phyloP scores from a whole-genome alignment of 1,284 basidiomycete genomes.

The Apiotrichum sp. region DNA sequence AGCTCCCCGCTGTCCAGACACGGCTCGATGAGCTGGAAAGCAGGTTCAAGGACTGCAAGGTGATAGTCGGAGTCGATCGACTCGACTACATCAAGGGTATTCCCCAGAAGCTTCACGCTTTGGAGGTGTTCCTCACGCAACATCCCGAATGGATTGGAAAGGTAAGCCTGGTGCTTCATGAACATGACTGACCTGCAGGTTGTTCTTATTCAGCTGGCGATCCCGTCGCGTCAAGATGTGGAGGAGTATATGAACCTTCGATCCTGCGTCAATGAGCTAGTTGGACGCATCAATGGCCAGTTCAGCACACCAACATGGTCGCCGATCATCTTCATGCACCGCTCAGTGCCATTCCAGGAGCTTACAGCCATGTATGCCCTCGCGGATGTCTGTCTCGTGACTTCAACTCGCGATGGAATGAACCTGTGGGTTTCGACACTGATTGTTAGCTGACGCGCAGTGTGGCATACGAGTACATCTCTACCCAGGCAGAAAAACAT shows the following conservation, averaged over 20 bases:
- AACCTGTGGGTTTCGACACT: conserved; percentile 55
- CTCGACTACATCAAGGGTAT: conserved; percentile 99
- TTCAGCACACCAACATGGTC: conserved; percentile 98
- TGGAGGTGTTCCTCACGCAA: conserved; percentile 92
- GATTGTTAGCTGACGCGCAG: conserved; percentile 51
- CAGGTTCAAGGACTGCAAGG: conserved; percentile 88
- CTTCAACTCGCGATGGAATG: conserved; percentile 95
- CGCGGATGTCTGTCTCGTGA: conserved; percentile 93
- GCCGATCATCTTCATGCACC: conserved; percentile 99
- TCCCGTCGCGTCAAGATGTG: conserved; percentile 95
- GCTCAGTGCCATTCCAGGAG: conserved; percentile 87
- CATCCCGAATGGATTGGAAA: conserved; percentile 99
- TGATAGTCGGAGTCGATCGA: conserved; percentile 96
- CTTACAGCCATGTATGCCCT: conserved; percentile 93
- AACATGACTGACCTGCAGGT: conserved; percentile 53
- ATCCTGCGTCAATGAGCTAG: conserved; percentile 92
- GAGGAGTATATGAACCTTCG: conserved; percentile 98
- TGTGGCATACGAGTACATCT: conserved; percentile 98
- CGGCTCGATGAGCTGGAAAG: conserved; percentile 77
- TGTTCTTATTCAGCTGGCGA: conserved; percentile 91
- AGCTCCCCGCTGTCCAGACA: conserved; percentile 68
- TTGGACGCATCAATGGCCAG: conserved; percentile 94
- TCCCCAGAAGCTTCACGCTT: conserved; percentile 92
- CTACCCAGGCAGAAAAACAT: conserved; percentile 84
- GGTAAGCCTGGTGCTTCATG: conserved; percentile 15